phyloP scores from a whole-genome alignment of 2,329 filamentous ascomycete species.

The Chaetothyriales sp. region DNA sequence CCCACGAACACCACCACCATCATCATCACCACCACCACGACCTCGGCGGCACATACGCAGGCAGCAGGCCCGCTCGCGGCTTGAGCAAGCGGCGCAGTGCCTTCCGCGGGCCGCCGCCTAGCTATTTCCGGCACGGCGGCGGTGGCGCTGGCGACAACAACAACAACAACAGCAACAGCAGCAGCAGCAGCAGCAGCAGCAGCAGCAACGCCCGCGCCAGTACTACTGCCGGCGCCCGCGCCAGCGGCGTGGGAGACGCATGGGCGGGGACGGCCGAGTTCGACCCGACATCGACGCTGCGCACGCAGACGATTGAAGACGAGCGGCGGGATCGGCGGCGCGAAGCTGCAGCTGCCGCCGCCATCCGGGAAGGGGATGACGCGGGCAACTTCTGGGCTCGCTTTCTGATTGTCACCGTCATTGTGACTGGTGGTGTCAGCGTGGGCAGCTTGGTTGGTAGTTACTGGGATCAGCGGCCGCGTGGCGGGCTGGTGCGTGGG shows the following conservation, averaged over 20 bases:
- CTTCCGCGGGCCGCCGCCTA: constrained; percentile 75
- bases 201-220: background rate
- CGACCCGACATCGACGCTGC: constrained; percentile 54
- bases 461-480: constrained; percentile 32
- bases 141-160: constrained; percentile 37
- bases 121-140: constrained; percentile 71
- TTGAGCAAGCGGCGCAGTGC: constrained; percentile 59
- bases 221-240: background rate
- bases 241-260: background rate
- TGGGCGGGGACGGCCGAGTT: constrained; percentile 40
- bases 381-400: constrained; percentile 23
- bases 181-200: too few species aligned
- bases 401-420: constrained; percentile 26
- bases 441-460: constrained; percentile 19
- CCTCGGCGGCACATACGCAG: constrained; percentile 19
- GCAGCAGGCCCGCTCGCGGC: constrained; percentile 55
- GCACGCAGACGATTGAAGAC: constrained; percentile 55
- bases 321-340: constrained; percentile 33
- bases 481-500: constrained; percentile 12
- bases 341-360: constrained; percentile 22
- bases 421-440: constrained; percentile 22
- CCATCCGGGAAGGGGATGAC: constrained; percentile 22
- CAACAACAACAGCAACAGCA: too few species aligned
- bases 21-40: constrained; percentile 16
- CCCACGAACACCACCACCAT: constrained; percentile 21